Evolutionary conservation across 352 stramenopile genomes (phyloP).

Genomic region (Phytophthora uliginosa): DNA sequence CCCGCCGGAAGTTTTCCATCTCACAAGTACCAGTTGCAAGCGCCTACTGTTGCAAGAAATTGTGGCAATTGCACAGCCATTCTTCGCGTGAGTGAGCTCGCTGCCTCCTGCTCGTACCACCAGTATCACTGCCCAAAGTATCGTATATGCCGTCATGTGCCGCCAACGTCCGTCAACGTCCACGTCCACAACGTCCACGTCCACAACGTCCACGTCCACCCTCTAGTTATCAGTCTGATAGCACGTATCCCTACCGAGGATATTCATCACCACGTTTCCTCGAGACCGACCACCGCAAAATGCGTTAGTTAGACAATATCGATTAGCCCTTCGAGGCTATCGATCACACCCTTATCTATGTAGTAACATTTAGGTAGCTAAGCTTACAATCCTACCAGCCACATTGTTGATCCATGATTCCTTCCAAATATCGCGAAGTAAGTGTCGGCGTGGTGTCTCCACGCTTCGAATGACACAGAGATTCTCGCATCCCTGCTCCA

Average conservation of each 20-base stretch:
- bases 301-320: neutral
- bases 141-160: neutral
- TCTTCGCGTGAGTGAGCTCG: neutral
- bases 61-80: slow-evolving; percentile 1
- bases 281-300: neutral
- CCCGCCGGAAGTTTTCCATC: slow-evolving; percentile 5
- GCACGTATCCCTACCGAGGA: neutral
- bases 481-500: too few relatives aligned
- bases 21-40: slow-evolving; percentile 5
- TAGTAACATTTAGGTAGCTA: neutral
- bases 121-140: neutral
- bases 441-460: too few relatives aligned
- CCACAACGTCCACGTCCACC: neutral
- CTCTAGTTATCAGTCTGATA: neutral
- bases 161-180: neutral
- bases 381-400: neutral
- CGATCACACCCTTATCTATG: neutral
- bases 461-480: too few relatives aligned
- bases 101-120: neutral
- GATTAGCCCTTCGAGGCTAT: neutral
- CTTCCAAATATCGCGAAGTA: too few relatives aligned
- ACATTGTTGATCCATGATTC: neutral
- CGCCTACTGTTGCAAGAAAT: slow-evolving; percentile 12
- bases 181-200: neutral
- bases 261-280: neutral